These are phyloP conservation scores for Candida vartiovaarae DNA, from an alignment of 805 yeast genomes.

Conservation along the genomic window DNA sequence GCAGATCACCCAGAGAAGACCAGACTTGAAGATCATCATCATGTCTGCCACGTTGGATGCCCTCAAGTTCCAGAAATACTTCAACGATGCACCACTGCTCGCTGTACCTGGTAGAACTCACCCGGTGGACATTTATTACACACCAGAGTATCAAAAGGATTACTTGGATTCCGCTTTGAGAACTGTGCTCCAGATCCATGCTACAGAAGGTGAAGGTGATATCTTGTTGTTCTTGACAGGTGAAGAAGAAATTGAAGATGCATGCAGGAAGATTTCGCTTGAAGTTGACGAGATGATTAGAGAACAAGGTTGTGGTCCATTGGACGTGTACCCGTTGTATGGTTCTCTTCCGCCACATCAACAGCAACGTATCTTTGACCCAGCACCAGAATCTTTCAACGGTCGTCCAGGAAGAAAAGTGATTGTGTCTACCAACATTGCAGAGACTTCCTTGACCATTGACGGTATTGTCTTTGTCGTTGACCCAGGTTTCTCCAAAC, in stretches of 20 bases:
- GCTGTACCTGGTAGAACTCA: slow-evolving; percentile 89
- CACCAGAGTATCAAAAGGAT: slow-evolving; percentile 83
- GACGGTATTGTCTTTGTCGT: slow-evolving; percentile 94
- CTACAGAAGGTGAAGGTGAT: slow-evolving; percentile 68
- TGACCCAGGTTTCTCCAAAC: slow-evolving; percentile 93
- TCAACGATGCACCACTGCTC: slow-evolving; percentile 77
- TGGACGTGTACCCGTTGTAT: slow-evolving; percentile 77
- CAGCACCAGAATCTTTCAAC: slow-evolving; percentile 47
- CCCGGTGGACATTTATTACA: slow-evolving; percentile 82
- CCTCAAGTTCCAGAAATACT: slow-evolving; percentile 72
- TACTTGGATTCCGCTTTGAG: slow-evolving; percentile 85
- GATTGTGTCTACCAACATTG: slow-evolving; percentile 92
- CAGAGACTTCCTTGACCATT: slow-evolving; percentile 93
- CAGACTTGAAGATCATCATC: slow-evolving; percentile 67
- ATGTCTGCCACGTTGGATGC: slow-evolving; percentile 97
- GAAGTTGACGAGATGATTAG: slow-evolving; percentile 51
- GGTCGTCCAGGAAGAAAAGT: slow-evolving; percentile 63
- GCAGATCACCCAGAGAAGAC: slow-evolving; percentile 52
- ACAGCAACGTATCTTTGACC: slow-evolving; percentile 77
- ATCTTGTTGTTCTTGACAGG: slow-evolving; percentile 89
- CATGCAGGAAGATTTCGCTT: slow-evolving; percentile 53
- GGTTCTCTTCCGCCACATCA: slow-evolving; percentile 84
- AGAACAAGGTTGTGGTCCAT: slow-evolving; percentile 86
- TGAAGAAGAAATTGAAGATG: slow-evolving; percentile 89
- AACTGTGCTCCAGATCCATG: slow-evolving; percentile 82